Evolutionary conservation across 164 flowering plant species (phyloP).

Genomic region (Dillenia suffruticosa): DNA sequence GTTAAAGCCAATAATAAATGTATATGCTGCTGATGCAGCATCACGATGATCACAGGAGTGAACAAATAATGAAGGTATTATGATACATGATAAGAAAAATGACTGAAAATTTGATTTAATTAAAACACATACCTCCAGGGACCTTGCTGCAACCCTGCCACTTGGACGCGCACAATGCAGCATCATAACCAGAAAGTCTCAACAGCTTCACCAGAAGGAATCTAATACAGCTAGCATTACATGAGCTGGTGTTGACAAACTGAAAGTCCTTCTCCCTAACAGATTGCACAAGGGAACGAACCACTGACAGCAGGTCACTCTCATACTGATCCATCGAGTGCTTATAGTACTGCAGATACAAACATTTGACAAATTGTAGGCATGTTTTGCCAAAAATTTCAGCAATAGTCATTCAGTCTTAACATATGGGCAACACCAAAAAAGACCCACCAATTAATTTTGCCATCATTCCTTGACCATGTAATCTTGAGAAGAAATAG

Average conservation of each 20-base stretch:
- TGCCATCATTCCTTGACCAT: too few species aligned
- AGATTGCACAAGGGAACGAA: constrained; percentile 54
- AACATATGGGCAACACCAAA: too few species aligned
- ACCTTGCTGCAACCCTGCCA: constrained; percentile 79
- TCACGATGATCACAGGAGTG: too few species aligned
- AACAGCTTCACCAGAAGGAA: constrained; percentile 66
- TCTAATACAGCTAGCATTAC: constrained; percentile 78
- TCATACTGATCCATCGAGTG: constrained; percentile 48
- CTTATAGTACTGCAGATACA: constrained; percentile 51
- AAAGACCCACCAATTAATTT: too few species aligned
- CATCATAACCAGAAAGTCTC: constrained; percentile 77
- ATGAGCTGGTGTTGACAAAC: constrained; percentile 38
- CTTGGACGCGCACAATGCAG: constrained; percentile 69
- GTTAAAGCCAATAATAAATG: too few species aligned
- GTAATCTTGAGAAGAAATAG: too few species aligned
- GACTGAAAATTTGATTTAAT: neutral
- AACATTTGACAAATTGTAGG: neutral
- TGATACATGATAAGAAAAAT: too few species aligned
- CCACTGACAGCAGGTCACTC: constrained; percentile 52
- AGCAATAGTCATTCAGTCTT: too few species aligned
- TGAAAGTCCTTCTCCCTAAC: constrained; percentile 54
- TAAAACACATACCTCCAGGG: constrained; percentile 70
- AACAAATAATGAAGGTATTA: too few species aligned
- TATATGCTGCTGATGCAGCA: too few species aligned
- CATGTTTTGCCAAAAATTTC: too few species aligned